Conservation (phyloP, 2,329 filamentous ascomycete species). For the Colletotrichum eremochloae region DNA sequence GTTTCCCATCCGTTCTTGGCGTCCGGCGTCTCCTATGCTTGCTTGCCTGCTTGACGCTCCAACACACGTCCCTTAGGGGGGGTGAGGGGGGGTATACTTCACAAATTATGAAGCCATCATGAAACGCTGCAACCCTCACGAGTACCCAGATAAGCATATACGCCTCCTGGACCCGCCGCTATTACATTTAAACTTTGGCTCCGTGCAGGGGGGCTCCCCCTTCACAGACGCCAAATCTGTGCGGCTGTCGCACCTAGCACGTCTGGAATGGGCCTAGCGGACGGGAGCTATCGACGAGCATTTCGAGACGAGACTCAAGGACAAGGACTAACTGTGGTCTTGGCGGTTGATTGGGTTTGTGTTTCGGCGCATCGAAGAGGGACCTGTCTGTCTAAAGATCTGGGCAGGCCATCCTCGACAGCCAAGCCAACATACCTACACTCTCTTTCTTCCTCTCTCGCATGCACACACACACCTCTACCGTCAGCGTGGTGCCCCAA, state of each 20-base stretch:
- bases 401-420: constrained; percentile 9
- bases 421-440: not conserved
- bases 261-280: not conserved
- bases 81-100: constrained; percentile 10
- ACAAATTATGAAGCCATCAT: constrained; percentile 43
- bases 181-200: constrained; percentile 32
- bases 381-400: constrained; percentile 13
- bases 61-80: constrained; percentile 8
- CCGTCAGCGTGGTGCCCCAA: constrained; percentile 10
- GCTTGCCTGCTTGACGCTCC: not conserved
- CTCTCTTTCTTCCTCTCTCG: too few relatives aligned
- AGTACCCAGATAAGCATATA: constrained; percentile 37
- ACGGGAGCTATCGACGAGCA: not conserved
- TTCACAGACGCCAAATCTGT: constrained; percentile 16
- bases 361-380: constrained; percentile 24
- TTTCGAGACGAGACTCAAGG: too few relatives aligned
- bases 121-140: constrained; percentile 42
- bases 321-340: not conserved
- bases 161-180: constrained; percentile 34
- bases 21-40: not conserved
- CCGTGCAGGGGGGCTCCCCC: constrained; percentile 14
- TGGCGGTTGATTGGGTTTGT: constrained; percentile 32
- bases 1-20: constrained; percentile 17
- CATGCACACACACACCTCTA: too few relatives aligned
- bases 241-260: not conserved